Conservation (phyloP, 257 asterid genomes). For the Scutellaria barbata region DNA sequence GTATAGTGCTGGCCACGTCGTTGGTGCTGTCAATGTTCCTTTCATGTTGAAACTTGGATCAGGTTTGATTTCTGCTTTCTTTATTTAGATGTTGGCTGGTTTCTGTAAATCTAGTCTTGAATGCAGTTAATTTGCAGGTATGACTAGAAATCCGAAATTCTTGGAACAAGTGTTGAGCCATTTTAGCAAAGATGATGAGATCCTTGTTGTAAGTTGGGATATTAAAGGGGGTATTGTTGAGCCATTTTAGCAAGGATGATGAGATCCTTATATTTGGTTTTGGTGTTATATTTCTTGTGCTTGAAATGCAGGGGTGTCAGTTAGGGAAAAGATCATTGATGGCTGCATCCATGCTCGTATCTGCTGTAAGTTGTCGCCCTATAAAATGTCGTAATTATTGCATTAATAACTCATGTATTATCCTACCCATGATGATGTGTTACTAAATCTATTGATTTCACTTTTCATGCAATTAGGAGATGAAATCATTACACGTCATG, state of each 20-base stretch:
- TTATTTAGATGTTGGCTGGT: no score
- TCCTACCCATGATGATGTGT: no score
- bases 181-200: constrained; percentile 70
- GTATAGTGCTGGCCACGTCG: constrained; percentile 63
- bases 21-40: constrained; percentile 76
- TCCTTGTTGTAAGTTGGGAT: constrained; percentile 68
- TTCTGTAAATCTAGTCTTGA: neutral
- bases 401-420: no score
- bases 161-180: constrained; percentile 51
- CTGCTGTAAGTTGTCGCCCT: constrained; percentile 51
- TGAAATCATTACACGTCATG: no score
- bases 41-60: constrained; percentile 65
- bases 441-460: no score
- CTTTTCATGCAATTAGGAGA: no score
- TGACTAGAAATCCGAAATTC: constrained; percentile 62
- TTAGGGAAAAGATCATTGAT: constrained; percentile 69
- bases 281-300: no score
- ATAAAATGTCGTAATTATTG: neutral
- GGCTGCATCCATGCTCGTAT: constrained; percentile 73
- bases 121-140: constrained; percentile 42
- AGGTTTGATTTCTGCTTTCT: constrained; percentile 40
- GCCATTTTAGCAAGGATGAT: no score
- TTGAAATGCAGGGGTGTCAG: constrained; percentile 68
- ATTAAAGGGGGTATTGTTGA: no score
- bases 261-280: no score